These are phyloP conservation scores for Phalaenopsis hybrid DNA, from an alignment of 116 monocot species.

Conservation along the genomic window DNA sequence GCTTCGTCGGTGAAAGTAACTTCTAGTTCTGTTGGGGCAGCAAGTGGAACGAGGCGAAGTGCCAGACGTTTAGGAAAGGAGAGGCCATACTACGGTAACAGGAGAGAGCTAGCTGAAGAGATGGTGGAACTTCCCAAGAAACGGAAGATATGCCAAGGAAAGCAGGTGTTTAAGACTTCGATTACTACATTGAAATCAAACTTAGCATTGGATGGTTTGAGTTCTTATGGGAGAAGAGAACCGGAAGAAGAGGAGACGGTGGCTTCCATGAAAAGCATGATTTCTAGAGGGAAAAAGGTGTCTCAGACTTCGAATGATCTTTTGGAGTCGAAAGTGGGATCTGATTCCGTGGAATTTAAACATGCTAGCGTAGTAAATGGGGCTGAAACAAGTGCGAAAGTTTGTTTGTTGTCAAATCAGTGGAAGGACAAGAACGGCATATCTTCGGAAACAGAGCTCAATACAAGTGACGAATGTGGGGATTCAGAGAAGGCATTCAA, in stretches of 20 bases:
- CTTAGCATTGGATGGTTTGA: neutral
- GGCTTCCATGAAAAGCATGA: neutral
- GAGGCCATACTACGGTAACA: constrained; percentile 12
- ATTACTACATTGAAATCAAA: neutral
- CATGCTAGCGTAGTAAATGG: neutral
- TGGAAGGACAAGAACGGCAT: neutral
- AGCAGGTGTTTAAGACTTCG: neutral
- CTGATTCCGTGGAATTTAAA: neutral
- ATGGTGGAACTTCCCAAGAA: constrained; percentile 7
- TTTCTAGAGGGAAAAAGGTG: neutral
- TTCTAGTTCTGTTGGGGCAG: neutral
- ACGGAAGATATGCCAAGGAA: neutral
- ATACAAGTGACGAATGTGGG: neutral
- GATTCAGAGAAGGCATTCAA: neutral
- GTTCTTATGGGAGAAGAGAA: neutral
- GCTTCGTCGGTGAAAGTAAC: neutral
- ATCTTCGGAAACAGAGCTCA: neutral
- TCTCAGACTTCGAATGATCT: neutral
- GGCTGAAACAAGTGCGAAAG: neutral
- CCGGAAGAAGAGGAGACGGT: neutral
- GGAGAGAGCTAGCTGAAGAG: neutral
- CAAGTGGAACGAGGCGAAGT: constrained; percentile 9
- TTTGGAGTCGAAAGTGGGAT: neutral
- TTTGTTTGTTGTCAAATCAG: neutral
- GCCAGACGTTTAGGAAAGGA: constrained; percentile 13